A percentile compares a stretch with the other conserved stretches of the same genome.
phyloP scores from a whole-genome alignment of 2,329 filamentous ascomycete species.

The Colletotrichum chlorophyti region DNA sequence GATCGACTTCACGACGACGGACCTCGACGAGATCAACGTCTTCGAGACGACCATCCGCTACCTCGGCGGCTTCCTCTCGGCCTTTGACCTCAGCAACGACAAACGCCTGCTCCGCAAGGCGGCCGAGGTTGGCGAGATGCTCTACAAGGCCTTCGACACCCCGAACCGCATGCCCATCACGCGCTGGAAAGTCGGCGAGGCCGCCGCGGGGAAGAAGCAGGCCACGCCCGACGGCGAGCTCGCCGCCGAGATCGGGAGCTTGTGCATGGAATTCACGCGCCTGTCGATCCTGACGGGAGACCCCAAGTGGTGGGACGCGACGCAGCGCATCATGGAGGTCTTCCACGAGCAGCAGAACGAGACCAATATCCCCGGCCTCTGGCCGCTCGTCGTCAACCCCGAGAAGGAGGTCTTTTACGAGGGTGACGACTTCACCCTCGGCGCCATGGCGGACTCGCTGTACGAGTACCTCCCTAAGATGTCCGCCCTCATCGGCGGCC shows the following conservation, averaged over 20 bases:
- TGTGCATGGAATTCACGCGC: constrained; percentile 75
- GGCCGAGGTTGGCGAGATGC: constrained; percentile 52
- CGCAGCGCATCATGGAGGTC: constrained; percentile 74
- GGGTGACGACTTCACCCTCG: constrained; percentile 55
- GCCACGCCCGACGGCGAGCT: constrained; percentile 39
- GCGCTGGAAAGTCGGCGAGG: constrained; percentile 36
- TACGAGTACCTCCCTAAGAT: constrained; percentile 69
- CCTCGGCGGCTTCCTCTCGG: constrained; percentile 50
- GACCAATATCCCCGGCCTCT: constrained; percentile 78
- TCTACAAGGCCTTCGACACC: constrained; percentile 56
- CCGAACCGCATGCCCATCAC: constrained; percentile 52
- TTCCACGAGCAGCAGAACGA: constrained; percentile 72
- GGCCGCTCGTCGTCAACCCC: constrained; percentile 71
- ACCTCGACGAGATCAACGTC: constrained; percentile 44
- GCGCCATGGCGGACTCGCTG: constrained; percentile 60
- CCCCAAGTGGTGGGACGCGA: constrained; percentile 76
- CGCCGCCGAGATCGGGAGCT: constrained; percentile 69
- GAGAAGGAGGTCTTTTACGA: constrained; percentile 51
- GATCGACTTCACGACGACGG: constrained; percentile 56
- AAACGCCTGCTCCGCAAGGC: constrained; percentile 50
- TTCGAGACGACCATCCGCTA: constrained; percentile 55
- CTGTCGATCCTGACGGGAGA: constrained; percentile 76
- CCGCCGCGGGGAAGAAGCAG: constrained; percentile 34
- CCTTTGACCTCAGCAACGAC: constrained; percentile 52
- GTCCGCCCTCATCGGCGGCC: constrained; percentile 71